A percentile compares a stretch with the other conserved stretches of the same genome.
These are phyloP conservation scores for Pyrenophora teres DNA, from an alignment of 2,329 filamentous ascomycete species.

Conservation along the genomic window DNA sequence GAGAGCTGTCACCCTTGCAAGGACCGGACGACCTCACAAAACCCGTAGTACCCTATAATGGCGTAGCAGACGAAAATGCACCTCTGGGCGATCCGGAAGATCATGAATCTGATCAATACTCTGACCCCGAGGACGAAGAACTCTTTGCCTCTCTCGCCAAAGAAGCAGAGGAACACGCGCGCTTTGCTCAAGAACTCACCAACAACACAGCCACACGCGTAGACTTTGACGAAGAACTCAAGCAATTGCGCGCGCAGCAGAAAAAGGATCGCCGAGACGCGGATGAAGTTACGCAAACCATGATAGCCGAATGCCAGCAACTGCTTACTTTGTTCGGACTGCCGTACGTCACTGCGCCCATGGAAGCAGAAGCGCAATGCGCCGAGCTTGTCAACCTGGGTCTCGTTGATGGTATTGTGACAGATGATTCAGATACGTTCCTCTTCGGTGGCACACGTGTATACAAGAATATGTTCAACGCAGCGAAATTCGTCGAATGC, in stretches of 20 bases:
- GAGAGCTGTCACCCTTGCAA: slow-evolving; percentile 35
- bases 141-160: slow-evolving; percentile 82
- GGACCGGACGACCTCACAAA: slow-evolving; percentile 36
- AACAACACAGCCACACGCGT: slow-evolving; percentile 69
- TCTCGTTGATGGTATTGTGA: slow-evolving; percentile 95
- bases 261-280: slow-evolving; percentile 95
- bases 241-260: slow-evolving; percentile 86
- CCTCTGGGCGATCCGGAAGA: slow-evolving; percentile 30
- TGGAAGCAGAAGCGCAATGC: slow-evolving; percentile 98
- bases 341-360: slow-evolving; percentile 94
- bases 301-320: slow-evolving; percentile 94
- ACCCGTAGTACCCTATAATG: slow-evolving; percentile 37
- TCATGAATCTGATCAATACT: slow-evolving; percentile 54
- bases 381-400: slow-evolving; percentile 85
- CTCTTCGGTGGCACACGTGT: slow-evolving; percentile 94
- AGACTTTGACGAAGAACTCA: slow-evolving; percentile 86
- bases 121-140: slow-evolving; percentile 90
- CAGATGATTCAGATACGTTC: slow-evolving; percentile 95
- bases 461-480: slow-evolving; percentile 99
- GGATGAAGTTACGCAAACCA: slow-evolving; percentile 94
- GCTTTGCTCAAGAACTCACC: slow-evolving; percentile 88
- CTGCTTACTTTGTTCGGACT: slow-evolving; percentile 88
- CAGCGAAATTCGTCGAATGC: slow-evolving; percentile 96
- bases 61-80: slow-evolving; percentile 37
- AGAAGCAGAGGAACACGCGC: slow-evolving; percentile 91